Base-by-base conservation (phyloP, 768 basidiomycete genomes). In the Mycena pura region DNA sequence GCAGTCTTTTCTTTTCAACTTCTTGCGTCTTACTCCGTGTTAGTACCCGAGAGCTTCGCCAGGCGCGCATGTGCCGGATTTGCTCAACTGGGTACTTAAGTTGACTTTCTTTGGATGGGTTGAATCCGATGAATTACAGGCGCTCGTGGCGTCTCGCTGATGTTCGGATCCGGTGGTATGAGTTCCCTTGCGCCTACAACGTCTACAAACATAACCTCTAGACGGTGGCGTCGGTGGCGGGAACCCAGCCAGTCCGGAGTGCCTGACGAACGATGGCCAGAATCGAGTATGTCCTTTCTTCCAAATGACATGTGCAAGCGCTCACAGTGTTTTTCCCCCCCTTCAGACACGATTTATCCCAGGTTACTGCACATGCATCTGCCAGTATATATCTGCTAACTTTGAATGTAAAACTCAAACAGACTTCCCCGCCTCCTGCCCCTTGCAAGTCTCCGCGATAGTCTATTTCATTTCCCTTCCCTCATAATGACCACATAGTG, bases 211-310 rank as follows among this genome's bases (percentile, higher is more conserved):
- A 14, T 15, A 69, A 65, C 73, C 27, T 78, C 76, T 24, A 81
- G 83, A 40, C 78, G 83, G 51, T 27, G 86, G 86, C 34, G 86
- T 86, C 1, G 86, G 86, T 14, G 84, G 78, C 60, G 75, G 78
- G 29, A 57, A 83, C 64, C 81, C 81, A 17, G 69, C 71, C 2
- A 77, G 73, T 17, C 76, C 77, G 43, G 0, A 66, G 32, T 87
- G 86, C 63, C 63, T 76, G 36, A 74, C 81, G 7, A 86, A 85
- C 67, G 75, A 81, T 52, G 85, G 84, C 10, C 63, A 38, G 13
- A 83, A 84, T 59, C 62, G 38, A 6, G 78, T 76, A 31, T 21
- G 34, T 41, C 17, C 2, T 19, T 9, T 36, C 1, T 43, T 31
- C 8, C 4, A 29, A 6, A 1, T 13, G n/a, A n/a, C 19, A 31